Base-by-base conservation (phyloP, 2,329 filamentous ascomycete genomes). In the Aphanoascus verrucosus region DNA sequence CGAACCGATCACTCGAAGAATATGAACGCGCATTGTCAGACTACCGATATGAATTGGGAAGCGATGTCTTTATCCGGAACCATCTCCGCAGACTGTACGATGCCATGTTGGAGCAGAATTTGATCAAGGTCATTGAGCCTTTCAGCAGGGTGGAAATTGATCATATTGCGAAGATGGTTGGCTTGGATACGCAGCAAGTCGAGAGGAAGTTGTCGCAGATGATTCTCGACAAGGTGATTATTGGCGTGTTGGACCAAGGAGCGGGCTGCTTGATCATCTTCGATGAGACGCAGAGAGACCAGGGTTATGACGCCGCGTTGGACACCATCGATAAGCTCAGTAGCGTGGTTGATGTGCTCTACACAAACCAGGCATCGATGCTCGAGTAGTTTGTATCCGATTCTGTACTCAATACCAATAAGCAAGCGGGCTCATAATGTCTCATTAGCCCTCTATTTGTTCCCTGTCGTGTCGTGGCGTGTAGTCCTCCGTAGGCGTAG, bases 41-140 rank as follows among this genome's bases (percentile, higher is more conserved):
- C 60, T 98, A 94, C 76, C 84, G 89, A 60, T 91, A 88, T 72
- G 90, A 97, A 75, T 83, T 98, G 11, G 91, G 90, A 62, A 86
- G 86, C 69, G 93, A 98, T 67, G 81, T 87, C 57, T 98, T 98
- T 75, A 94, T 98, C 71, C 88, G 91, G 58, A 95, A 93, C 72
- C 93, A 98, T 74, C 83, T 98, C 61, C 88, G 90, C 56, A 85
- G 89, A 49, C 79, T 98, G 49, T 98, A 98, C 75, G 93, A 98
- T 72, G 88, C 90, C 68, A 96, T 98, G 89, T 74, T 98, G 67
- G 93, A 98, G 77, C 93, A 98, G 79, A 98, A 98, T 72, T 80
- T 98, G 41, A 94, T 97, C 80, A 97, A 98, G 78, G 93, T 98
- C 58, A 98, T 98, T 67, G 93, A 98, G 78, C 93, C 93, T 19